Base-by-base conservation (phyloP, 1,139 yeast species). In the Zygoascus sp. region DNA sequence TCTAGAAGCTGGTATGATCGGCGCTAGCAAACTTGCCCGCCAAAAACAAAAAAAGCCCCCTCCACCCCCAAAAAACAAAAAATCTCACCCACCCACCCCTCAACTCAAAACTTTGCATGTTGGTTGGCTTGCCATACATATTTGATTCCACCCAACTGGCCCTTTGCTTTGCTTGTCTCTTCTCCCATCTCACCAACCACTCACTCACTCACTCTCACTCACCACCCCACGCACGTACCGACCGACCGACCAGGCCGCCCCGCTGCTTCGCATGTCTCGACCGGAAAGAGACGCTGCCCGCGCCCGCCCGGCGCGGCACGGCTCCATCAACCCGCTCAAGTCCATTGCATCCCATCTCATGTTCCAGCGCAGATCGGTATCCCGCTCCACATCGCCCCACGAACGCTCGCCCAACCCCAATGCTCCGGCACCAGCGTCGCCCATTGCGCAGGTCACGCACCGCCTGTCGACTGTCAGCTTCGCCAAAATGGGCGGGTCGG, bases 261-360 rank as follows among this genome's bases (percentile, higher is more conserved):
- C n/a, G n/a, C n/a, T n/a, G n/a, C n/a, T n/a, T n/a, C 27, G 34
- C 34, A 30, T 30, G 34, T 30, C 34, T 30, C 34, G 34, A 15
- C 7, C 34, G 16, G 34, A 30, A 15, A 30, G 34, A 13, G 34
- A 30, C 34, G 17, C 34, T n/a, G 34, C 34, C 11, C 38, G 23
- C 17, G 23, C 23, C 5, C 32, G 32, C 17, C n/a, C n/a, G n/a
- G 41, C 32, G 13, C 28, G 41, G 13, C 19, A 27, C 20, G 32
- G 32, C 22, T 38, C 41, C 23, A 25, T 20, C 36, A 40, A 40
- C 23, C 42, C 42, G n/a, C 23, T 40, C 19, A 40, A 20, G 42
- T 28, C n/a, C 13, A 27, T 40, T 8, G 42, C 42, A n/a, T 27
- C 35, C 15, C 42, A 40, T 25, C 32, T 38, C 40, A 38, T 38